These are phyloP conservation scores for Austroboletus niveus DNA, from an alignment of 1,284 basidiomycete species.

Conservation along the genomic window DNA sequence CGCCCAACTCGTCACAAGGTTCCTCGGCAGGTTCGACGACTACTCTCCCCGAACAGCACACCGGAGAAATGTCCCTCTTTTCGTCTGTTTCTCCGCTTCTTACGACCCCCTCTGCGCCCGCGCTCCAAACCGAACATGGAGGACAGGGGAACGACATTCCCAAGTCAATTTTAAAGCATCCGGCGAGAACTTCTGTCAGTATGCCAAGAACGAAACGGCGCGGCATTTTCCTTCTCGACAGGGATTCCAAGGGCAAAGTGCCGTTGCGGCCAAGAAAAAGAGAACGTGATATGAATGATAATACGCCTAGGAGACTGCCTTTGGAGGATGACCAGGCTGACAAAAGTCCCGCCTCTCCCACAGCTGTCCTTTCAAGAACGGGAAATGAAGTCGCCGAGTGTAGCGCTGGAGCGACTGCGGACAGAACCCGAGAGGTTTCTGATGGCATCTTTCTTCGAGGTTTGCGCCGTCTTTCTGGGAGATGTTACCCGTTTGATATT, in stretches of 20 bases:
- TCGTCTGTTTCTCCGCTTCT: conserved; percentile 28
- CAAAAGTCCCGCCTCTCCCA: conserved; percentile 48
- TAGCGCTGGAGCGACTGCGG: conserved; percentile 56
- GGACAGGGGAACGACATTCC: conserved; percentile 11
- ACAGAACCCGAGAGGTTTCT: conserved; percentile 31
- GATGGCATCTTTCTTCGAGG: conserved; percentile 63
- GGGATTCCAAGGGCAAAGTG: conserved; percentile 10
- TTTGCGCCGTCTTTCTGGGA: conserved; percentile 29
- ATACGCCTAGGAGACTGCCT: background rate
- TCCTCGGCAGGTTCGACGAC: conserved; percentile 12
- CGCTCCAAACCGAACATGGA: conserved; percentile 8
- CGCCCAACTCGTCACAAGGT: conserved; percentile 6
- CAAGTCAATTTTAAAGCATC: conserved; percentile 27
- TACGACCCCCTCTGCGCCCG: conserved; percentile 8
- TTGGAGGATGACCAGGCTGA: conserved; percentile 32
- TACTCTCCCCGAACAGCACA: conserved; percentile 17
- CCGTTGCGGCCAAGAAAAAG: conserved; percentile 1
- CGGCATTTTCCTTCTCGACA: conserved; percentile 17
- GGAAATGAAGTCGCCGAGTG: conserved; percentile 51
- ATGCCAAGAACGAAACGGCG: conserved; percentile 11
- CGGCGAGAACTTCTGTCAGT: conserved; percentile 4
- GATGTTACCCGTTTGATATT: conserved; percentile 12
- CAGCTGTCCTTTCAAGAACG: conserved; percentile 56
- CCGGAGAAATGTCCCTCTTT: conserved; percentile 10
- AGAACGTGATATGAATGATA: background rate